Conservation (phyloP, 208 protist species). For the Wallacemonas collosoma region DNA sequence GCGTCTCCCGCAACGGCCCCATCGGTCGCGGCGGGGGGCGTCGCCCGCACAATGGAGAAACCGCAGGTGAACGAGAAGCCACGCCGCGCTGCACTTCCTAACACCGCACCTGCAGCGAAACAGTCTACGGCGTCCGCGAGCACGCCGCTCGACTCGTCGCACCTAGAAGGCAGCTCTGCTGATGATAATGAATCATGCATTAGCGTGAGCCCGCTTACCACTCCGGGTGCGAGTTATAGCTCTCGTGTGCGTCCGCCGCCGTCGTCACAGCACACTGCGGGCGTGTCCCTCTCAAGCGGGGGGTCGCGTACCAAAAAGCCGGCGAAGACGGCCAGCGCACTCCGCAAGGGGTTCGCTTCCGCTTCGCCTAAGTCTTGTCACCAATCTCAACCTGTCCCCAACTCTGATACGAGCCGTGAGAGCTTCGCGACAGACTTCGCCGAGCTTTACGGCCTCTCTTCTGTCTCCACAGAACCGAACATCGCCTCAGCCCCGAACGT, state of each 20-base stretch:
- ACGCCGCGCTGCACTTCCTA: too few relatives aligned
- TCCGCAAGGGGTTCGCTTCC: too few relatives aligned
- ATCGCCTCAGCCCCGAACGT: background rate
- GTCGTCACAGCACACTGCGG: background rate
- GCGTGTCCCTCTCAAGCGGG: background rate
- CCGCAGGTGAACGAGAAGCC: too few relatives aligned
- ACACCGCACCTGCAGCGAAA: too few relatives aligned
- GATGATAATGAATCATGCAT: constrained; percentile 8
- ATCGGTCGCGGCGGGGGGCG: too few relatives aligned
- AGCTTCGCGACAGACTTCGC: constrained; percentile 17
- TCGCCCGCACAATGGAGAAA: too few relatives aligned
- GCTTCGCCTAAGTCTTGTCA: too few relatives aligned
- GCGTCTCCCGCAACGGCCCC: constrained; percentile 7
- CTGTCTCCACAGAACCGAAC: background rate
- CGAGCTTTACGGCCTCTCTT: background rate
- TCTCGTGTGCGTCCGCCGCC: background rate
- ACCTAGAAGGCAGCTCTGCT: constrained; percentile 1
- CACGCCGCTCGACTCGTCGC: too few relatives aligned
- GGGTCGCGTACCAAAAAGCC: background rate
- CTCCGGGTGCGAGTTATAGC: constrained; percentile 14
- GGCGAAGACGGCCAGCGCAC: background rate
- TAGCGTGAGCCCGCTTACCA: constrained; percentile 22
- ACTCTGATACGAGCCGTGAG: background rate
- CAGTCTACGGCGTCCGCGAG: too few relatives aligned
- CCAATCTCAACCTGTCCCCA: too few relatives aligned